Percentiles rank a stretch among this genome's conserved stretches.
Conservation (phyloP, 371 early-diverging fungal genomes). For the Mucor irregularis region DNA sequence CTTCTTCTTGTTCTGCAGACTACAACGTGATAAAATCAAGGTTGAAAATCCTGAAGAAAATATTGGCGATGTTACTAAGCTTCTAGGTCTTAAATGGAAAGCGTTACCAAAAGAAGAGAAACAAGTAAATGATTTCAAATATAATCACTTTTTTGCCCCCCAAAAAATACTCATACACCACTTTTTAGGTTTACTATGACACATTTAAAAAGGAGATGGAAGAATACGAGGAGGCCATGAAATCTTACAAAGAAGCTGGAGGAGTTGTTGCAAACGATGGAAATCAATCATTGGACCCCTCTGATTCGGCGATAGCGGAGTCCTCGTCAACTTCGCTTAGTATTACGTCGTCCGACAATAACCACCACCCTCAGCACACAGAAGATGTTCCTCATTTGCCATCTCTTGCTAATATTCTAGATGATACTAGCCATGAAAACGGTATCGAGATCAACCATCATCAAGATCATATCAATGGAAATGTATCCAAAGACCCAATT, state of each 20-base stretch:
- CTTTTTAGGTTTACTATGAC: slow-evolving; percentile 46
- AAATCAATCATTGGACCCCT: background rate
- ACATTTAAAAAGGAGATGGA: slow-evolving; percentile 53
- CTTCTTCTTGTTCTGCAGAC: slow-evolving; percentile 62
- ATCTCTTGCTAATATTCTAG: background rate
- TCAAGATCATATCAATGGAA: too few species aligned
- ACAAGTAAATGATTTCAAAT: slow-evolving; percentile 50
- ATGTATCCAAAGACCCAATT: background rate
- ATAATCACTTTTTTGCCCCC: background rate
- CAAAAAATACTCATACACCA: background rate
- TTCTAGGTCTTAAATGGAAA: slow-evolving; percentile 56
- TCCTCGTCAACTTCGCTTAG: background rate
- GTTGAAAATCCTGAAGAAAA: slow-evolving; percentile 56
- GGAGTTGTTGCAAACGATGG: too few species aligned
- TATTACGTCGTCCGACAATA: slow-evolving; percentile 1
- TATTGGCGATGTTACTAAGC: slow-evolving; percentile 51
- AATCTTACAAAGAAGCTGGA: slow-evolving; percentile 28
- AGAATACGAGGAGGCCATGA: slow-evolving; percentile 55
- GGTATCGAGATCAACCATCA: too few species aligned
- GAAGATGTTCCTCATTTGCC: background rate
- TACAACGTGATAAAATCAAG: slow-evolving; percentile 58
- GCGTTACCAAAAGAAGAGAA: slow-evolving; percentile 50
- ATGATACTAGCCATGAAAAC: background rate
- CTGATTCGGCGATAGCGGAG: background rate
- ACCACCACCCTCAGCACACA: background rate